phyloP scores from a whole-genome alignment of 1,284 basidiomycete genomes.

The Wolfiporia cocos region DNA sequence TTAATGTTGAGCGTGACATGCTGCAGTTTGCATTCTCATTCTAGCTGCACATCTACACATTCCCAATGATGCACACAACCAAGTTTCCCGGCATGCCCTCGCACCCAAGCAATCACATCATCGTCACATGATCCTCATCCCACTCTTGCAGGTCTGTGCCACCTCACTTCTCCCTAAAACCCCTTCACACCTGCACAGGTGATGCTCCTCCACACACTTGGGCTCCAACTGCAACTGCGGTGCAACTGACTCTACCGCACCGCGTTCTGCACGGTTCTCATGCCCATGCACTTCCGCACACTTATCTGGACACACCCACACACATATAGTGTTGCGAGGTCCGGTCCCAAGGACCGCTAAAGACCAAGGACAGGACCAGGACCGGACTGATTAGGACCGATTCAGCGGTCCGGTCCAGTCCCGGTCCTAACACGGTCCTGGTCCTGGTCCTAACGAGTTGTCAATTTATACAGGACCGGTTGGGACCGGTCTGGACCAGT shows the following conservation, averaged over 20 bases:
- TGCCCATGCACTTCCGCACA: conserved; percentile 59
- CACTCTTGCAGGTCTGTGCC: conserved; percentile 54
- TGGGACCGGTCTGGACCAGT: no score
- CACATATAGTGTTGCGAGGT: no score
- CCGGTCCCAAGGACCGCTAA: no score
- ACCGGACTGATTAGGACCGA: no score
- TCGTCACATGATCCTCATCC: conserved; percentile 63
- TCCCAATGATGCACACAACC: conserved; percentile 48
- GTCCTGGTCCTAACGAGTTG: no score
- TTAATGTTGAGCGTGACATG: neutral
- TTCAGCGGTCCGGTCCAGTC: no score
- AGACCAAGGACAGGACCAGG: no score
- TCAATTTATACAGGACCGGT: no score
- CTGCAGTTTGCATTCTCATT: conserved; percentile 68
- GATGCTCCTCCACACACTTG: conserved; percentile 55
- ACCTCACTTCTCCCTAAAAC: neutral
- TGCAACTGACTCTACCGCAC: conserved; percentile 64
- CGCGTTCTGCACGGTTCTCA: conserved; percentile 48
- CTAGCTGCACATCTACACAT: conserved; percentile 65
- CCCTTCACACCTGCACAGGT: conserved; percentile 33
- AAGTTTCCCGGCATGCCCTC: conserved; percentile 39
- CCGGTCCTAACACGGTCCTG: no score
- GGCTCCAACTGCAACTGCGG: conserved; percentile 54
- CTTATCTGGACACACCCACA: conserved; percentile 45
- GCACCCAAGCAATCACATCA: conserved; percentile 61